Conservation (phyloP, 495 filamentous ascomycete genomes). For the Penicillium lividum region DNA sequence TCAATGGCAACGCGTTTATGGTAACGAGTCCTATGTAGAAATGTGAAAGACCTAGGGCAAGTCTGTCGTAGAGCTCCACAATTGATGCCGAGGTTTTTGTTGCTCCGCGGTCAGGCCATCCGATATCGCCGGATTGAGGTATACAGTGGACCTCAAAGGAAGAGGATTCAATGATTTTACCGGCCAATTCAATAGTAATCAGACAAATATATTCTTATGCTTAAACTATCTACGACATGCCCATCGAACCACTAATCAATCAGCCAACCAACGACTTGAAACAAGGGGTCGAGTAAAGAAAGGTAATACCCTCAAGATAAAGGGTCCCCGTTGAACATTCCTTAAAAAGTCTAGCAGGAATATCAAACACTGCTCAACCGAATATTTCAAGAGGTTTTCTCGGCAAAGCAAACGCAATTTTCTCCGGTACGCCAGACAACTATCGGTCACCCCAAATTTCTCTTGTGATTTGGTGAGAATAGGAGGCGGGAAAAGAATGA, state of each 20-base stretch:
- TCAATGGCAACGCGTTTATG: not conserved
- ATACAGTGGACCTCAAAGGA: slow-evolving; percentile 4
- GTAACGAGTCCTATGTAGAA: not conserved
- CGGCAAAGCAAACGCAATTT: not conserved
- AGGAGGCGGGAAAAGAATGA: not conserved
- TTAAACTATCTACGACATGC: slow-evolving; percentile 4
- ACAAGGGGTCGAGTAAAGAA: not conserved
- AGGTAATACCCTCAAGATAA: not conserved
- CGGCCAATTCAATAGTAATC: not conserved
- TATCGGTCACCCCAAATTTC: not conserved
- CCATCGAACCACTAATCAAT: not conserved
- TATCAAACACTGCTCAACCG: not conserved
- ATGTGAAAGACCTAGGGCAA: slow-evolving; percentile 6
- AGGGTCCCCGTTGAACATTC: not conserved
- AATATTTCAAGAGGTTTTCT: not conserved
- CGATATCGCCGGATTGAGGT: slow-evolving; percentile 26
- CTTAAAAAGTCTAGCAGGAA: not conserved
- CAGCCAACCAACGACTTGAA: not conserved
- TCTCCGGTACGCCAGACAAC: not conserved
- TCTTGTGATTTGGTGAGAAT: not conserved
- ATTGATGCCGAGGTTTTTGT: slow-evolving; percentile 24
- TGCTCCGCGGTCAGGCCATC: slow-evolving; percentile 31
- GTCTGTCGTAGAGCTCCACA: slow-evolving; percentile 27
- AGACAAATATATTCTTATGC: slow-evolving; percentile 5
- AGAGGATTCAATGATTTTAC: not conserved